These are phyloP conservation scores for Fusarium proliferatum DNA, from an alignment of 2,329 filamentous ascomycete species.

Conservation along the genomic window DNA sequence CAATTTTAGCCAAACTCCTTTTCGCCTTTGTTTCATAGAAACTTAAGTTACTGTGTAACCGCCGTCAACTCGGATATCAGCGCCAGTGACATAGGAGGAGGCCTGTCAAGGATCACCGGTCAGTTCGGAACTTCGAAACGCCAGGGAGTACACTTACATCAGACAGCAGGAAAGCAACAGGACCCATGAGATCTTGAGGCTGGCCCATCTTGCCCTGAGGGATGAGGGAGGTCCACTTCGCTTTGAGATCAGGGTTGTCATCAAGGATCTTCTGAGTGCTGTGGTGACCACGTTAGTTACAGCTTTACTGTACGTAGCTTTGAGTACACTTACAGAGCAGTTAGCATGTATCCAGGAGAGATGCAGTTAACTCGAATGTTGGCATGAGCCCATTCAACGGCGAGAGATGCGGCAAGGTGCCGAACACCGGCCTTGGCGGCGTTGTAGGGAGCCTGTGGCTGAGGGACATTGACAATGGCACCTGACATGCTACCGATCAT, in stretches of 20 bases:
- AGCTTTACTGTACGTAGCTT: neutral
- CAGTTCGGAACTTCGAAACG: neutral
- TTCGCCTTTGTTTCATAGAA: neutral
- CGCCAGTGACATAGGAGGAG: conserved; percentile 75
- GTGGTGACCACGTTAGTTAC: conserved; percentile 8
- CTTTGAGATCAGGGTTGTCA: conserved; percentile 89
- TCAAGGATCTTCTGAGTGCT: conserved; percentile 95
- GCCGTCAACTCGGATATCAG: conserved; percentile 84
- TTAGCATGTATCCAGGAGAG: conserved; percentile 96
- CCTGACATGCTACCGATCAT: conserved; percentile 97
- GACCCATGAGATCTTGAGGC: conserved; percentile 92
- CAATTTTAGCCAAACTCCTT: conserved; percentile 8
- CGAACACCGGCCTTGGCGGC: conserved; percentile 91
- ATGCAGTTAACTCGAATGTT: conserved; percentile 96
- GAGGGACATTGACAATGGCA: conserved; percentile 92
- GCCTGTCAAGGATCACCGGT: conserved; percentile 54
- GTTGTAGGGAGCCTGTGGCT: conserved; percentile 94
- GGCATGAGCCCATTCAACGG: conserved; percentile 91
- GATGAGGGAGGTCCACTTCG: conserved; percentile 92
- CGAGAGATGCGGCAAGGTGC: conserved; percentile 86
- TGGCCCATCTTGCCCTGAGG: conserved; percentile 94
- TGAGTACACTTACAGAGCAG: conserved; percentile 76
- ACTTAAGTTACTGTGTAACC: conserved; percentile 84
- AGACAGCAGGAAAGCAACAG: conserved; percentile 86
- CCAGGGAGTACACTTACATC: conserved; percentile 55